Evolutionary conservation across 768 basidiomycete genomes (phyloP).

Genomic region (Lepiota brunneoincarnata): DNA sequence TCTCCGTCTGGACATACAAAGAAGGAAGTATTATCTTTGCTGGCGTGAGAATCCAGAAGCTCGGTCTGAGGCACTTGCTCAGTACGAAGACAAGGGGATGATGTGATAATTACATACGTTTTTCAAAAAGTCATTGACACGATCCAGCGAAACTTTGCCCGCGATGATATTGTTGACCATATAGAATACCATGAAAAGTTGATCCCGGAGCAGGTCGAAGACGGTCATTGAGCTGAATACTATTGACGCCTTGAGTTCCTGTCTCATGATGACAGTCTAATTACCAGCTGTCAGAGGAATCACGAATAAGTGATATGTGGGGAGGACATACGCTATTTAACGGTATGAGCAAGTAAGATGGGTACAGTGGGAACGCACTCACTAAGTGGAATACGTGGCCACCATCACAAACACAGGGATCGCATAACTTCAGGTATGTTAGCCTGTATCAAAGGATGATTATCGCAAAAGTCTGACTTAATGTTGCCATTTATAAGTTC

Average conservation of each 20-base stretch:
- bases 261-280: constrained; percentile 37
- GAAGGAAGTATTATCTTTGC: constrained; percentile 14
- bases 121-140: constrained; percentile 40
- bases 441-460: not conserved
- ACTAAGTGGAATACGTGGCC: constrained; percentile 61
- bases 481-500: constrained; percentile 44
- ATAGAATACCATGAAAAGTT: constrained; percentile 39
- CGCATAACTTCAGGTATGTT: constrained; percentile 36
- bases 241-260: constrained; percentile 35
- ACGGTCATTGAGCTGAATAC: constrained; percentile 58
- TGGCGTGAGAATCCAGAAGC: constrained; percentile 36
- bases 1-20: constrained; percentile 13
- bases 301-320: not conserved
- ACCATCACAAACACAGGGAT: constrained; percentile 67
- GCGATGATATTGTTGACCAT: constrained; percentile 26
- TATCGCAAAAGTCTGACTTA: constrained; percentile 39
- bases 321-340: constrained; percentile 9
- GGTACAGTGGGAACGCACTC: not conserved
- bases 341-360: not conserved
- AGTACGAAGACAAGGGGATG: not conserved
- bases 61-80: constrained; percentile 37
- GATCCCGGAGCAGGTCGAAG: constrained; percentile 61
- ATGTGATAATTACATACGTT: constrained; percentile 23
- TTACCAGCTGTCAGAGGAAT: not conserved
- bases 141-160: constrained; percentile 63